A percentile compares a stretch with the other conserved stretches of the same genome.
phyloP scores from a whole-genome alignment of 208 protist genomes.

The Leishmania arabica region DNA sequence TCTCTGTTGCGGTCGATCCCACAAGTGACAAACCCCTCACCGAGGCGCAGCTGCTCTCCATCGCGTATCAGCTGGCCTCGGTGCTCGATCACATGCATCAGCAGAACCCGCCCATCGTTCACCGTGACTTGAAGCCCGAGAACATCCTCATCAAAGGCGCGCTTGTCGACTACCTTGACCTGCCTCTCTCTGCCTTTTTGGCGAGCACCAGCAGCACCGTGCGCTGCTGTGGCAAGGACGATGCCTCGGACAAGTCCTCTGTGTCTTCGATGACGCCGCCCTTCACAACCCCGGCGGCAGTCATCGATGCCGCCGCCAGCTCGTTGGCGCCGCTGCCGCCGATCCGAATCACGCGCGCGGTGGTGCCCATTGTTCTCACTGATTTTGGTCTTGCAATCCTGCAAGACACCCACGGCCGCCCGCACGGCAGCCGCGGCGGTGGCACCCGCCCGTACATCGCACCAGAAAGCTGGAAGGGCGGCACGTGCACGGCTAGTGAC shows the following conservation, averaged over 20 bases:
- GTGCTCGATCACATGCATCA: constrained; percentile 80
- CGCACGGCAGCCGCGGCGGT: constrained; percentile 38
- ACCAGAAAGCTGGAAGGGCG: constrained; percentile 73
- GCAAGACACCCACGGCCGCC: constrained; percentile 34
- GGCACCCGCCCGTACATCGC: constrained; percentile 86
- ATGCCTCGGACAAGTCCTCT: not conserved
- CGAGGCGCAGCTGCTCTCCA: constrained; percentile 75
- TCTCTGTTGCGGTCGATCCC: constrained; percentile 9
- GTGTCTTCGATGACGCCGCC: constrained; percentile 1
- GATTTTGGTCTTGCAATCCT: constrained; percentile 85
- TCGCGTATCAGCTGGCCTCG: constrained; percentile 77
- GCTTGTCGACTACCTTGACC: constrained; percentile 25
- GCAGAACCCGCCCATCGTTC: constrained; percentile 95
- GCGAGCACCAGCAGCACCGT: not conserved
- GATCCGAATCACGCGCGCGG: constrained; percentile 38
- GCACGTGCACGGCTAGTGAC: constrained; percentile 74
- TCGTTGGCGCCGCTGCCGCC: constrained; percentile 4
- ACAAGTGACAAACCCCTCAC: constrained; percentile 51
- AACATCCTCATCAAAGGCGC: constrained; percentile 86
- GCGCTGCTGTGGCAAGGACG: not conserved
- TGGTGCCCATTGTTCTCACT: constrained; percentile 81
- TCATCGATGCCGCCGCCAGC: constrained; percentile 1
- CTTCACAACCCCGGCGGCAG: not conserved
- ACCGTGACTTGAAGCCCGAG: constrained; percentile 98
- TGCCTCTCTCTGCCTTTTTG: not conserved